Conservation (phyloP, 2,329 filamentous ascomycete species). For the Sarocladiaceae sp. region DNA sequence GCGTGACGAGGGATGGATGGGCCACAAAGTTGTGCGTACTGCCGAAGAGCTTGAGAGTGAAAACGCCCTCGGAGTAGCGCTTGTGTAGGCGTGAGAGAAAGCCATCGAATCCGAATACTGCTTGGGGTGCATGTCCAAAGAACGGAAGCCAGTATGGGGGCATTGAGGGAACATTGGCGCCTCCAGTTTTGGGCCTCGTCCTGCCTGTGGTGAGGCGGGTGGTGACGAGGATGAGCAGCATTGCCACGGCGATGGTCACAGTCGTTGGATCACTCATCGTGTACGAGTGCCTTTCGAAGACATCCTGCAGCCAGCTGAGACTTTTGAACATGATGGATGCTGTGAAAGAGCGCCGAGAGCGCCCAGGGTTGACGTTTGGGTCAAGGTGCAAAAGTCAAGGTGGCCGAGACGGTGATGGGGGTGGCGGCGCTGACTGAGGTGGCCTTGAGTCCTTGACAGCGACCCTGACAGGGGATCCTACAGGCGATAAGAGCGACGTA, state of each 20-base stretch:
- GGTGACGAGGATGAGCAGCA: constrained; percentile 6
- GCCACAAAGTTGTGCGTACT: constrained; percentile 27
- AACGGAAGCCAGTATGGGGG: constrained; percentile 30
- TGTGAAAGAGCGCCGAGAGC: no score
- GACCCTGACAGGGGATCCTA: no score
- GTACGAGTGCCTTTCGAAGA: no score
- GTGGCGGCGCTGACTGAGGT: no score
- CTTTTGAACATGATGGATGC: no score
- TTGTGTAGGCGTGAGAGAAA: constrained; percentile 25
- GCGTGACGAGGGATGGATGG: constrained; percentile 22
- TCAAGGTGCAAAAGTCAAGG: no score
- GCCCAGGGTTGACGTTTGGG: no score
- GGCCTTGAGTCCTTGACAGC: no score
- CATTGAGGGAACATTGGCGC: constrained; percentile 17
- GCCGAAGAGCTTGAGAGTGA: constrained; percentile 27
- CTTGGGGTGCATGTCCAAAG: constrained; percentile 28
- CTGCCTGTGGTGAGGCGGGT: constrained; percentile 42
- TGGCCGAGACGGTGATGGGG: no score
- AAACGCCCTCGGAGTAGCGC: constrained; percentile 26
- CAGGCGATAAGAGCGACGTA: no score
- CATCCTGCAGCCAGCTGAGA: no score
- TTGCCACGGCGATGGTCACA: constrained; percentile 8
- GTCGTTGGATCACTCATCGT: no score
- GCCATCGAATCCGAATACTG: constrained; percentile 20
- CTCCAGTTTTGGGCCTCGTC: constrained; percentile 39